Evolutionary conservation across 1,284 basidiomycete species (phyloP), one percentile per base, ranked within the genome.

Genomic region (Ceratobasidium sp.): DNA sequence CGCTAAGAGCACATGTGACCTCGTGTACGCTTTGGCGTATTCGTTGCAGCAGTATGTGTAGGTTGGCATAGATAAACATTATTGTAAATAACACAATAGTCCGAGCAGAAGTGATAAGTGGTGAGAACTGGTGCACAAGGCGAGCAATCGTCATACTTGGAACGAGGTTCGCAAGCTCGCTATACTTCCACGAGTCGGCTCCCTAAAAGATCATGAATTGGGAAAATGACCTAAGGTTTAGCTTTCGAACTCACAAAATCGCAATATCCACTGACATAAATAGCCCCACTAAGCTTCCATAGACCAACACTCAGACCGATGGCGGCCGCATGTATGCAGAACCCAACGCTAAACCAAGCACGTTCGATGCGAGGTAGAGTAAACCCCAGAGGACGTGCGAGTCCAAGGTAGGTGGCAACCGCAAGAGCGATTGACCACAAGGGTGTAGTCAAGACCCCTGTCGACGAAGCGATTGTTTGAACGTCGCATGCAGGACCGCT

Each of bases 371-470:
- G 35, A 34, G n/a, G 31, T 4, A 65, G 22, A n/a, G n/a, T 10
- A 2, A 49, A 7, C 22, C 49, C 35, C n/a, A 42, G 35, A 6
- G 62, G 62, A 22, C 35, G 49, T 8, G 35, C 25, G 15, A 65
- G 62, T 10, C 31, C 29, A 29, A 53, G 8, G 35, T 65, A 65
- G 20, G 62, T 65, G 12, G 53, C 49, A 15, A 53, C 27, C 7
- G 62, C 62, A n/a, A 65, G 35, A n/a, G 20, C 15, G 27, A 65
- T 31, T 25, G 62, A 40, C 62, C 62, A 65, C 3, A 65, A 35
- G 35, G 52, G 62, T 15, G 34, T 50, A 31, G 62, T 53, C 12
- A 53, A 20, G n/a, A 20, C 25, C 20, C 62, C 62, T n/a, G 50
- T 29, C 5, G 47, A 40, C 20, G 13, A n/a, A 13, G 29, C 47